phyloP scores from a whole-genome alignment of 208 protist genomes.

The Lotmaria passim region DNA sequence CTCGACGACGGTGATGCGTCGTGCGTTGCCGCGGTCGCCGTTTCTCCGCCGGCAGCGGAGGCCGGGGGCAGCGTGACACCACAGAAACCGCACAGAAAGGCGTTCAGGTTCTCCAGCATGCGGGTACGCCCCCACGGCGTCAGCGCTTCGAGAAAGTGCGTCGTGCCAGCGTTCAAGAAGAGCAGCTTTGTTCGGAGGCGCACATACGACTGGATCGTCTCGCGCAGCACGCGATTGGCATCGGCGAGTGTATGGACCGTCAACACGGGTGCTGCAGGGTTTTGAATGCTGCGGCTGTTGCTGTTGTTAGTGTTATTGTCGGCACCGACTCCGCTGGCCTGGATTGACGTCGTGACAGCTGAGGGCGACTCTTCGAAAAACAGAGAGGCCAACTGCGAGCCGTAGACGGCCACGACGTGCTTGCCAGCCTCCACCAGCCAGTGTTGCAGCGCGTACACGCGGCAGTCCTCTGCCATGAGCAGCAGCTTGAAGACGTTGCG shows the following conservation, averaged over 20 bases:
- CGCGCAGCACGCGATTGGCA: conserved; percentile 54
- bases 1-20: background rate
- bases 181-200: conserved; percentile 54
- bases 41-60: background rate
- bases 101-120: conserved; percentile 38
- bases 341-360: background rate
- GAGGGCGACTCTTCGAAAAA: conserved; percentile 17
- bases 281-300: background rate
- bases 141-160: conserved; percentile 51
- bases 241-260: conserved; percentile 30
- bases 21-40: background rate
- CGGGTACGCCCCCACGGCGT: conserved; percentile 47
- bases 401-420: conserved; percentile 23
- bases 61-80: conserved; percentile 9
- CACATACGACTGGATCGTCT: conserved; percentile 54
- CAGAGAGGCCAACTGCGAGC: conserved; percentile 25
- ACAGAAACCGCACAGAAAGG: conserved; percentile 43
- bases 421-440: conserved; percentile 29
- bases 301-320: background rate
- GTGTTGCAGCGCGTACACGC: conserved; percentile 21
- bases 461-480: conserved; percentile 35
- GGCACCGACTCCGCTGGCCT: too few relatives aligned
- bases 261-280: background rate
- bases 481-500: conserved; percentile 37
- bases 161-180: conserved; percentile 50